A percentile compares a stretch with the other conserved stretches of the same genome.
phyloP scores from a whole-genome alignment of 192 early-diverging fungal species.

The Mortierella claussenii region DNA sequence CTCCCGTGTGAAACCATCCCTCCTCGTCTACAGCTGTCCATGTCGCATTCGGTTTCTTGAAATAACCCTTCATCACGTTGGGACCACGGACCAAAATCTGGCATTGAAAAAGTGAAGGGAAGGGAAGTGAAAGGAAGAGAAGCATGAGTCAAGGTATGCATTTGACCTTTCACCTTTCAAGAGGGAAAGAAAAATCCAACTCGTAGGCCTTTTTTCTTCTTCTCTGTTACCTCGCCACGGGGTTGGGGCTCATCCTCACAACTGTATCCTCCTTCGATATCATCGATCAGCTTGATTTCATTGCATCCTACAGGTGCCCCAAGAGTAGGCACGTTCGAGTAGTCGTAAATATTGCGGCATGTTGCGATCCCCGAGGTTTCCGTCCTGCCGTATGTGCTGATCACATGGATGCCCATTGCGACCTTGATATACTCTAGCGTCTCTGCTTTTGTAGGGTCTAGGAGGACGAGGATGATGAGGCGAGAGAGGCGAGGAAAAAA shows the following conservation, averaged over 20 bases:
- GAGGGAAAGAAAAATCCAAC: no score
- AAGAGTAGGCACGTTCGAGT: conserved; percentile 57
- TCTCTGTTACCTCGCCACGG: conserved; percentile 77
- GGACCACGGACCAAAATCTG: conserved; percentile 56
- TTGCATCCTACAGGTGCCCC: conserved; percentile 67
- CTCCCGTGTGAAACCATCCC: conserved; percentile 69
- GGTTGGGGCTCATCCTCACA: conserved; percentile 63
- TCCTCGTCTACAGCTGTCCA: conserved; percentile 59
- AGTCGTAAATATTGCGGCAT: conserved; percentile 44
- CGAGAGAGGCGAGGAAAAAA: no score
- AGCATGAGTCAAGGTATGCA: no score
- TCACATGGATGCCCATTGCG: conserved; percentile 41
- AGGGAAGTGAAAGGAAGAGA: no score
- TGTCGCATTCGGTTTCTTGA: conserved; percentile 60
- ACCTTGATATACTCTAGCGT: conserved; percentile 35
- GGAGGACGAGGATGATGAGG: no score
- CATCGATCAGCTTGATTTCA: conserved; percentile 74
- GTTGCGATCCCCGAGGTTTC: conserved; percentile 41
- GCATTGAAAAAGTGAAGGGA: background rate
- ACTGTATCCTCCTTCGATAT: conserved; percentile 52
- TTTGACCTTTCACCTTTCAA: no score
- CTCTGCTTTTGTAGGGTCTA: conserved; percentile 41
- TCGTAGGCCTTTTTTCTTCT: background rate
- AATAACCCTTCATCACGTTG: conserved; percentile 65
- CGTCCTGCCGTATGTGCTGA: conserved; percentile 39